Evolutionary conservation across 2,329 filamentous ascomycete species (phyloP).

Genomic region (Incumbomyces lentus): DNA sequence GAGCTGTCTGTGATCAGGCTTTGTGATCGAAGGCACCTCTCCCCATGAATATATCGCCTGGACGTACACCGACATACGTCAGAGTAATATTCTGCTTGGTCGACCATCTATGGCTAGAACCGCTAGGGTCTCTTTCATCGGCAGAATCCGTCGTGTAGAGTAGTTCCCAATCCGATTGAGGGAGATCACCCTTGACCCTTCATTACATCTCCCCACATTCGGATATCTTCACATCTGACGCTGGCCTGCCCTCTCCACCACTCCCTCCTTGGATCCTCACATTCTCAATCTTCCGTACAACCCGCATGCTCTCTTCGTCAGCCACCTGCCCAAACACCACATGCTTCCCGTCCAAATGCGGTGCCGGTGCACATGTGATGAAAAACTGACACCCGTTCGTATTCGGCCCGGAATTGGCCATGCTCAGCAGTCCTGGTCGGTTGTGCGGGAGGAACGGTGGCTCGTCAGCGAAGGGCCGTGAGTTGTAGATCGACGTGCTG

Average conservation of each 20-base stretch:
- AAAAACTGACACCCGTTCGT: constrained; percentile 97
- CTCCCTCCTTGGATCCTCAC: constrained; percentile 61
- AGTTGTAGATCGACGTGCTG: constrained; percentile 77
- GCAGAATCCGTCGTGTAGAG: no score
- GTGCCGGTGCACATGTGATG: constrained; percentile 79
- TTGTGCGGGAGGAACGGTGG: constrained; percentile 77
- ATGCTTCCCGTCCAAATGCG: constrained; percentile 85
- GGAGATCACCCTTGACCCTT: no score
- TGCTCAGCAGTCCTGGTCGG: constrained; percentile 69
- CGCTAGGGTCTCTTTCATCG: no score
- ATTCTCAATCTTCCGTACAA: constrained; percentile 85
- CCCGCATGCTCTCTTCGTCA: constrained; percentile 64
- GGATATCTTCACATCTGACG: constrained; percentile 69
- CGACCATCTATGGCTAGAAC: no score
- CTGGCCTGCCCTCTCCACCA: constrained; percentile 55
- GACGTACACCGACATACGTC: no score
- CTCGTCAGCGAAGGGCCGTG: constrained; percentile 76
- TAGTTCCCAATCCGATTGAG: no score
- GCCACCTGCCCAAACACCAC: constrained; percentile 89
- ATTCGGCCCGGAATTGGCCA: constrained; percentile 92
- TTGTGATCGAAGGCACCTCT: no score
- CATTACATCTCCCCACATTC: constrained; percentile 87
- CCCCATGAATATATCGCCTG: no score
- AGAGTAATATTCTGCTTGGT: no score
- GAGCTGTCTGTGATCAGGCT: no score